A percentile compares a stretch with the other conserved stretches of the same genome.
Conservation (phyloP, 805 yeast genomes). For the Starmerella bombicola region DNA sequence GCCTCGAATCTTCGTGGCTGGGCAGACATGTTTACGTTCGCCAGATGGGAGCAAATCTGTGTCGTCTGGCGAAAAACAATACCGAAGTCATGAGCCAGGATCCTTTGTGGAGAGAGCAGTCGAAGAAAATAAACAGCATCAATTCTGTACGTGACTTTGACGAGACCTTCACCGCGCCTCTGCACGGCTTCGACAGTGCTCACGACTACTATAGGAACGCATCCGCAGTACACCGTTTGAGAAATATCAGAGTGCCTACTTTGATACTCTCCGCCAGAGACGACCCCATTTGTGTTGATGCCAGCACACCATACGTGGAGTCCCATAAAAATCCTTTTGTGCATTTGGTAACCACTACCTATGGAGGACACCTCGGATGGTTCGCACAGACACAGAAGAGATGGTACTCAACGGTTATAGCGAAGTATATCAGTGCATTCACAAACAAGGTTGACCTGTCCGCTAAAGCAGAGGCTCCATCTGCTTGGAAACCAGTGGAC, state of each 20-base stretch:
- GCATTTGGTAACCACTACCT: conserved; percentile 43
- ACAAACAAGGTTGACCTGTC: conserved; percentile 25
- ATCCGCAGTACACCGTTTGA: conserved; percentile 43
- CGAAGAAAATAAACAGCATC: conserved; percentile 17
- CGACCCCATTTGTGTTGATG: conserved; percentile 58
- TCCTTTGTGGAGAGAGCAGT: conserved; percentile 26
- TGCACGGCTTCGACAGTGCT: conserved; percentile 53
- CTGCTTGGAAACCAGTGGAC: not conserved
- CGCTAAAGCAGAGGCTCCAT: not conserved
- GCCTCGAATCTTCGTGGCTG: conserved; percentile 33
- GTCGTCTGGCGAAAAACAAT: conserved; percentile 35
- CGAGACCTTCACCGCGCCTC: conserved; percentile 46
- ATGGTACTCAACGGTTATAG: conserved; percentile 50
- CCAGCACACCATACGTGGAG: conserved; percentile 41
- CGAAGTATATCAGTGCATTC: conserved; percentile 33
- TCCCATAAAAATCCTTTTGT: conserved; percentile 47
- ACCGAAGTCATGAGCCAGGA: conserved; percentile 29
- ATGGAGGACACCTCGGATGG: conserved; percentile 83
- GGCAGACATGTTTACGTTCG: conserved; percentile 41
- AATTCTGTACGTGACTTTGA: conserved; percentile 46
- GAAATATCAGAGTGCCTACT: conserved; percentile 47
- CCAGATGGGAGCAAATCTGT: conserved; percentile 39
- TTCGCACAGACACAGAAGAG: conserved; percentile 44
- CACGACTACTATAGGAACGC: conserved; percentile 53
- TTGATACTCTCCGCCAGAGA: conserved; percentile 53